Evolutionary conservation across 805 yeast genomes (phyloP), one percentile per base, ranked within the genome.

Genomic region (Kodamaea kakaduensis): DNA sequence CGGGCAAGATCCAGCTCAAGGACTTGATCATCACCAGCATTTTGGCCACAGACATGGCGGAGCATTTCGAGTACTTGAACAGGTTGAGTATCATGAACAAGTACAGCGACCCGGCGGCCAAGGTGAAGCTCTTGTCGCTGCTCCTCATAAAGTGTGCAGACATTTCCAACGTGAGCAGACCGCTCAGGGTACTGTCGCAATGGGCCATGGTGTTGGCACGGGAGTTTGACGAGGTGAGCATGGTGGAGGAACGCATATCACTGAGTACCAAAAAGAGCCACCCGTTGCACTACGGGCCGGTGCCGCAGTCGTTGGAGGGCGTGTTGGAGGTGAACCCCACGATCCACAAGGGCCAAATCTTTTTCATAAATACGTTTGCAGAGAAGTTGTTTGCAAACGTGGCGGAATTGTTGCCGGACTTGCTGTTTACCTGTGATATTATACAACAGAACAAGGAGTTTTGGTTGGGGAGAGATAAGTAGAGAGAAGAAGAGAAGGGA

Each of bases 61-160:
- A 76, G 50, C 98, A 93, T 65, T 77, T 75, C 45, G 78, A 71
- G 29, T 88, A 83, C 57, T 77, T 83, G 40, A 64, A 67, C 22
- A 66, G 73, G 47, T 66, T 88, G 47, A 54, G 53, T 22, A 45
- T 48, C 17, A 34, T 45, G 23, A 46, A 49, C 18, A 50, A 50
- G n/a, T 47, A 48, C 20, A 26, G 41, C 13, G 38, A 39, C 15
- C 43, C 46, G 20, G 16, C 37, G 42, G 45, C 29, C 44, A 52
- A 41, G 35, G 56, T 49, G 41, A 64, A 44, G 38, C 68, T 84
- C 44, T 59, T 87, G 24, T 68, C 82, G 28, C 73, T 85, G 17
- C 61, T 88, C 41, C 69, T 90, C 41, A 77, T 93, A 42, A 93
- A 93, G 64, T 87, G 95, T 58, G 97, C 97, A 3, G 98, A 93